Evolutionary conservation across 345 rosid genomes (phyloP), one percentile per base, ranked within the genome.

Genomic region (Passiflora organensis): DNA sequence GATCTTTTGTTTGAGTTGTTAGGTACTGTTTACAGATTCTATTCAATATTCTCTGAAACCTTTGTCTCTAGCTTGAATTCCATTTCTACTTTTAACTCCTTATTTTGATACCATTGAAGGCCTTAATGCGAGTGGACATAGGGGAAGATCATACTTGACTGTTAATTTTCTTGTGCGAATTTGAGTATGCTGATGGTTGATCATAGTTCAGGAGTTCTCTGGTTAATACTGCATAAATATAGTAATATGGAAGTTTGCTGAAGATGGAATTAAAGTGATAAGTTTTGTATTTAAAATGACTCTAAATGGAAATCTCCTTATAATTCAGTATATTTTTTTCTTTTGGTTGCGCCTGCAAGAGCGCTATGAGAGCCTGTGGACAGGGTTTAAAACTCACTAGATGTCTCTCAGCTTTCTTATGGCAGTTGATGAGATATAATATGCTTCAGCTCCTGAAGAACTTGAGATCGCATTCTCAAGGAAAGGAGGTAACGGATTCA

Each of bases 371-470:
- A 13, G 54, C 24, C 19, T 25, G 6, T 17, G 45, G 16, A 28
- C 14, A 48, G 43, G 32, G 37, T 58, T 37, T 46, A 59, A 56
- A n/a, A n/a, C n/a, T n/a, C n/a, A 22, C 56, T 42, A 23, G 39
- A 43, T 32, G 14, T 71, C 42, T 79, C 59, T 64, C 87, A 91
- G 95, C 94, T 74, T 85, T 84, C 62, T 71, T 88, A 41, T 89
- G 95, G 94, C 95, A 86, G 74, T 74, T 91, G 76, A 84, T 91
- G 98, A 84, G 98, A 53, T 78, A 64, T 69, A 80, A 76, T 53
- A 86, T 91, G 91, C 93, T 91, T 66, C 95, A 88, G 74, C 91
- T 88, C 51, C 73, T 91, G 43, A 88, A 75, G 75, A 86, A 74
- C 74, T 74, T 88, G 70, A 84, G 95, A 74, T 78, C 85, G 32